Conservation (phyloP, 2,329 filamentous ascomycete species). For the Fusarium verrucosum region DNA sequence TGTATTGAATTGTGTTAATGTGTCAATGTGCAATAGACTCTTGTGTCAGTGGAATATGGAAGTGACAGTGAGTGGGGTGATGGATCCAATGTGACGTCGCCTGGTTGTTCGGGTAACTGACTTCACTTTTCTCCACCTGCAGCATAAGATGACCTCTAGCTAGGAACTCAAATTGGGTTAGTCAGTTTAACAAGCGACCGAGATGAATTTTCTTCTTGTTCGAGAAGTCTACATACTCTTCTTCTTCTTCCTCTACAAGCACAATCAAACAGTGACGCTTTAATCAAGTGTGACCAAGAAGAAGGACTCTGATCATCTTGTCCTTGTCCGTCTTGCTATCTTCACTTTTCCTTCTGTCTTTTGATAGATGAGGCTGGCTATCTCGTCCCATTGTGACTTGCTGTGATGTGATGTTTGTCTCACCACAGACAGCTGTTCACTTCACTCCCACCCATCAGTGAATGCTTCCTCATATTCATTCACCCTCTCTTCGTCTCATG, state of each 20-base stretch:
- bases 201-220: slow-evolving; percentile 24
- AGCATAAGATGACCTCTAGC: background rate
- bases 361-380: slow-evolving; percentile 6
- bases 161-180: slow-evolving; percentile 18
- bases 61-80: background rate
- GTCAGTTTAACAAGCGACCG: slow-evolving; percentile 19
- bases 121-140: background rate
- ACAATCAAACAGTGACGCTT: slow-evolving; percentile 1
- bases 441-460: background rate
- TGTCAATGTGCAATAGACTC: background rate
- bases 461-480: background rate
- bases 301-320: background rate
- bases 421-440: slow-evolving; percentile 5
- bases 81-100: slow-evolving; percentile 4
- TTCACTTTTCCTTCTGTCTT: background rate
- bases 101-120: background rate
- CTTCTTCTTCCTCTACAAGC: background rate
- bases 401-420: slow-evolving; percentile 12
- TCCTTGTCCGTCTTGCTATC: background rate
- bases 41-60: slow-evolving; percentile 7
- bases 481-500: background rate
- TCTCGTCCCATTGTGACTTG: slow-evolving; percentile 15
- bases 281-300: slow-evolving; percentile 10
- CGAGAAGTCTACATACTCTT: background rate
- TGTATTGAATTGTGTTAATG: slow-evolving; percentile 3